These are phyloP conservation scores for Mercurialis annua DNA, from an alignment of 345 rosid species.

Conservation along the genomic window DNA sequence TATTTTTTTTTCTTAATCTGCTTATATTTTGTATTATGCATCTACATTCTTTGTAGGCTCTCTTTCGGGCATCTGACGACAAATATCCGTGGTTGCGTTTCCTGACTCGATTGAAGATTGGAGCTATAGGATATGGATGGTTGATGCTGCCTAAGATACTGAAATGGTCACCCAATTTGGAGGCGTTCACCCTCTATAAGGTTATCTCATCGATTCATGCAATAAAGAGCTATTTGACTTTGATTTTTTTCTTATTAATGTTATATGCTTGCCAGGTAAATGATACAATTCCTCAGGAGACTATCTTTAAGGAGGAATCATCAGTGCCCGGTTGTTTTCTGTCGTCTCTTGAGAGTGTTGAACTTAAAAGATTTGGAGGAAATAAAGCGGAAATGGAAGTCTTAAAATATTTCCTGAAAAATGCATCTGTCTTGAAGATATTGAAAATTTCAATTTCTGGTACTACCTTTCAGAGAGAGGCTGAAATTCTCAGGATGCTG, in stretches of 20 bases:
- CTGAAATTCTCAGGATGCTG: background rate
- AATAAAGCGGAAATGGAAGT: background rate
- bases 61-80: background rate
- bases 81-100: background rate
- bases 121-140: background rate
- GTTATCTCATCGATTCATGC: background rate
- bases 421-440: slow-evolving; percentile 1
- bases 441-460: background rate
- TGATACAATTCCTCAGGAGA: background rate
- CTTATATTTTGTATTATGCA: background rate
- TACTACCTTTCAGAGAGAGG: background rate
- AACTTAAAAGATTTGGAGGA: background rate
- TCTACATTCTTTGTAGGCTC: background rate
- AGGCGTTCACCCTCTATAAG: background rate
- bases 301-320: background rate
- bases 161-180: background rate
- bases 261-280: background rate
- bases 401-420: slow-evolving; percentile 1
- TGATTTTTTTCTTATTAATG: background rate
- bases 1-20: background rate
- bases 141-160: background rate
- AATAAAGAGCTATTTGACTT: background rate
- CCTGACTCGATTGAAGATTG: background rate
- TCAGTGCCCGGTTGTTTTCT: background rate
- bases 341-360: background rate